These are phyloP conservation scores for Gossypium thurberi DNA, from an alignment of 345 rosid species.

Conservation along the genomic window DNA sequence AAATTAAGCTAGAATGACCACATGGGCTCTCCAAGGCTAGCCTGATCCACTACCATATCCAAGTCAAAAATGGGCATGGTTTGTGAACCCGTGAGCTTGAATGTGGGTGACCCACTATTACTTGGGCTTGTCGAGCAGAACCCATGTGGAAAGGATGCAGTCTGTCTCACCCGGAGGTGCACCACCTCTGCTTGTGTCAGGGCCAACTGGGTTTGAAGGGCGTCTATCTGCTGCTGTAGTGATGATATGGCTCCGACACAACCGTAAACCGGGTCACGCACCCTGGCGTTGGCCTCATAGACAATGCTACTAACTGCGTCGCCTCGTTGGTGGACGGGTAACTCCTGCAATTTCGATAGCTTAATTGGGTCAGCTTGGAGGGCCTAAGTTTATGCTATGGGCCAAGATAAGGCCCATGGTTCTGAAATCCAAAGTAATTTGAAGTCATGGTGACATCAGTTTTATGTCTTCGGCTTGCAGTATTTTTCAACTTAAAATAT, in stretches of 20 bases:
- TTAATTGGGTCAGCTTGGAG: not conserved
- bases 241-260: constrained; percentile 92
- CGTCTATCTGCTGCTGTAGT: constrained; percentile 72
- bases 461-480: not conserved
- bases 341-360: constrained; percentile 39
- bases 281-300: constrained; percentile 91
- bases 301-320: constrained; percentile 92
- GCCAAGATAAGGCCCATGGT: not conserved
- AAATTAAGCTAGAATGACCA: constrained; percentile 47
- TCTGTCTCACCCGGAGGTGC: constrained; percentile 61
- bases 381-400: not conserved
- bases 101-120: constrained; percentile 57
- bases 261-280: constrained; percentile 92
- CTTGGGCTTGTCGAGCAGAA: constrained; percentile 41
- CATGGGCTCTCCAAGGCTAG: constrained; percentile 57
- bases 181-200: constrained; percentile 86
- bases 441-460: constrained; percentile 3
- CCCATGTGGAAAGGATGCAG: constrained; percentile 25
- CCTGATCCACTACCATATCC: constrained; percentile 58
- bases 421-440: not conserved
- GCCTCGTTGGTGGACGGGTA: constrained; percentile 67
- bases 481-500: not conserved
- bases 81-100: constrained; percentile 47
- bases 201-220: constrained; percentile 79
- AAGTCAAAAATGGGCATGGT: constrained; percentile 48